Base-by-base conservation (phyloP, 169 alveolate species). In the Besnoitia besnoiti region DNA sequence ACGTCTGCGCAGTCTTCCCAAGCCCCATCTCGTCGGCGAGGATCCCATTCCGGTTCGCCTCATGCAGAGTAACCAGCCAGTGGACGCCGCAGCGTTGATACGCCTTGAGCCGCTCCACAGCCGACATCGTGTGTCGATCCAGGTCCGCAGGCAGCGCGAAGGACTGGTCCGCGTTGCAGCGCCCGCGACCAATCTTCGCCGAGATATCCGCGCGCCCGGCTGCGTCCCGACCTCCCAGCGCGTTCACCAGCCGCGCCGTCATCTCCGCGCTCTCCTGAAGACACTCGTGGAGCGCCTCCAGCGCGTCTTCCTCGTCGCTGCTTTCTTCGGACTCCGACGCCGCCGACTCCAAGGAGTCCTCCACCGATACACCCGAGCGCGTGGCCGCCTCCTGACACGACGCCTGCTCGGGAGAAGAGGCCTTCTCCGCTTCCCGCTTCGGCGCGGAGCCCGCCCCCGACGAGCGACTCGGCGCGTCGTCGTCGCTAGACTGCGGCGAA, bases 11-110 rank as follows among this genome's bases (percentile, higher is more conserved):
- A 10, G 94, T 94, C 92, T 94, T 94, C 44, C 95, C 95, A 30
- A 94, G 85, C 33, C 98, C 98, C 98, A 96, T 96, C 50, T 96
- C 98, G 92, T 96, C 98, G 0, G 98, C 98, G 46, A 97, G 94
- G 37, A 97, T 96, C 0, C 98, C 98, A 91, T 96, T 96, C 76
- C 96, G 75, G 90, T 96, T 95, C 62, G 95, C 93, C 85, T 96
- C 95, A 92, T 96, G 96, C 87, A 96, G 92, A 27, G 97, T 85
- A 67, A 95, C 90, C 51, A 96, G 94, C 98, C 98, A 96, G 85
- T 95, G 94, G 39, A 96, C 95, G 37, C 97, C 98, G 87, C 95
- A 96, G 62, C 94, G 92, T 92, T 96, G 98, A 55, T 96, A 96
- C 76, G 95, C 97, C 88, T 96, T 96, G 67, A 96, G 95, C 24